A percentile compares a stretch with the other conserved stretches of the same genome.
Evolutionary conservation across 495 filamentous ascomycete genomes (phyloP).

Genomic region (Podospora anserina): DNA sequence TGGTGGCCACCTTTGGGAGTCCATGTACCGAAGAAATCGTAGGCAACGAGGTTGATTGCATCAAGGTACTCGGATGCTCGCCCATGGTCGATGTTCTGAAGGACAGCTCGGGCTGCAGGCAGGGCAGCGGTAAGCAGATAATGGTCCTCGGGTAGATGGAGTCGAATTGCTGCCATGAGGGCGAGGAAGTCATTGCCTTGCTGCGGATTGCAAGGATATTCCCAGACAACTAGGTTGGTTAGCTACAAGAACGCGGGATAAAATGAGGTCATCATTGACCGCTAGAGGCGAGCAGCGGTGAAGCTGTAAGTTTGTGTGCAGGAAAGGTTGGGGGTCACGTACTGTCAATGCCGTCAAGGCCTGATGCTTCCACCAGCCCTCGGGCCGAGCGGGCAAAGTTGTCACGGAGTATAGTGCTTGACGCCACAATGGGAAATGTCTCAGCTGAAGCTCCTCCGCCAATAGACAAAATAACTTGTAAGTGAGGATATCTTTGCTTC

Average conservation of each 20-base stretch:
- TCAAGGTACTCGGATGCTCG: constrained; percentile 66
- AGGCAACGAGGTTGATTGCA: constrained; percentile 78
- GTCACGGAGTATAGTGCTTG: constrained; percentile 56
- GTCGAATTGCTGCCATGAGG: constrained; percentile 65
- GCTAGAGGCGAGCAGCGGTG: constrained; percentile 8
- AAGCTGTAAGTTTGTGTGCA: constrained; percentile 2
- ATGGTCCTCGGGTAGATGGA: constrained; percentile 66
- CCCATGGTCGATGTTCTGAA: constrained; percentile 72
- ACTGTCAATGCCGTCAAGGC: constrained; percentile 87
- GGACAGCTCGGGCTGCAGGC: constrained; percentile 69
- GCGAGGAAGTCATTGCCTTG: constrained; percentile 73
- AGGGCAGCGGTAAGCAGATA: constrained; percentile 79
- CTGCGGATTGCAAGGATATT: constrained; percentile 67
- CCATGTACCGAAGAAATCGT: constrained; percentile 87
- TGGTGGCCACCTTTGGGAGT: constrained; percentile 68
- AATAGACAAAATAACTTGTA: constrained; percentile 81
- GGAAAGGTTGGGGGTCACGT: constrained; percentile 26
- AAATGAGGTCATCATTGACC: not conserved
- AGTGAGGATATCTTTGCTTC: constrained; percentile 69
- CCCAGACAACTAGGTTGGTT: constrained; percentile 73
- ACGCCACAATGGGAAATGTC: constrained; percentile 71
- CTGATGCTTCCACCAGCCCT: constrained; percentile 68
- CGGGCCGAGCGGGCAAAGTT: constrained; percentile 71
- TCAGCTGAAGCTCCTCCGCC: constrained; percentile 79
- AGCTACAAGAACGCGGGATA: constrained; percentile 9